Evolutionary conservation across 2,329 filamentous ascomycete genomes (phyloP).

Genomic region (Sporothrix sp.): DNA sequence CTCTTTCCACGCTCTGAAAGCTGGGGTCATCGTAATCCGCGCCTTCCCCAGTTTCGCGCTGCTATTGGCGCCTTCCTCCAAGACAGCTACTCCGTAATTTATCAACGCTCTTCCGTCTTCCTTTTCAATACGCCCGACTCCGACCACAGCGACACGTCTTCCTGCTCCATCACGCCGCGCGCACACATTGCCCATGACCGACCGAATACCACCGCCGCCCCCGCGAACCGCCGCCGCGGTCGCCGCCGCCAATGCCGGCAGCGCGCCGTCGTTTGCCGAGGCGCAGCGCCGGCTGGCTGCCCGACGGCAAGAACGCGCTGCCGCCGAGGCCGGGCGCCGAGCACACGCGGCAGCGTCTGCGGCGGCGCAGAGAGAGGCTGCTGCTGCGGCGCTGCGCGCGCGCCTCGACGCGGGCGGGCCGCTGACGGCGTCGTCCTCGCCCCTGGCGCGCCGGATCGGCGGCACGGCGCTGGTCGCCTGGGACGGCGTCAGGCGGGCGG

Average conservation of each 20-base stretch:
- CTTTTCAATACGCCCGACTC: background rate
- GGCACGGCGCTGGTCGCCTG: constrained; percentile 50
- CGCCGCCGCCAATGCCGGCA: background rate
- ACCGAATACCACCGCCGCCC: constrained; percentile 9
- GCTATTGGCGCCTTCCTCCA: background rate
- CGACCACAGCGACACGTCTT: background rate
- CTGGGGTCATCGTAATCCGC: constrained; percentile 1
- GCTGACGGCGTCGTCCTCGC: background rate
- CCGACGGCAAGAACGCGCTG: constrained; percentile 67
- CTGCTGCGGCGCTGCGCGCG: constrained; percentile 27
- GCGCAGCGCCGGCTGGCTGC: constrained; percentile 80
- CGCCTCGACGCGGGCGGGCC: constrained; percentile 27
- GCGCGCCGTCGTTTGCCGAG: constrained; percentile 56
- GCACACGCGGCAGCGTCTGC: constrained; percentile 38
- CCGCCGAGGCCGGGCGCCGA: constrained; percentile 55
- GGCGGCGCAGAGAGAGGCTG: background rate
- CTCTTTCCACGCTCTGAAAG: constrained; percentile 3
- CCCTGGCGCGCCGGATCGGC: constrained; percentile 41
- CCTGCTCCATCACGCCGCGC: background rate
- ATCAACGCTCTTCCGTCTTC: background rate
- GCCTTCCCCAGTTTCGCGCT: constrained; percentile 4
- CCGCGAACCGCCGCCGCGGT: background rate
- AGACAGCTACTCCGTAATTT: background rate
- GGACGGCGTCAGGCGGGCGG: constrained; percentile 44
- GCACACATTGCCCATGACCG: constrained; percentile 3